phyloP scores from a whole-genome alignment of 768 basidiomycete species.

The Phylloporus sp. region DNA sequence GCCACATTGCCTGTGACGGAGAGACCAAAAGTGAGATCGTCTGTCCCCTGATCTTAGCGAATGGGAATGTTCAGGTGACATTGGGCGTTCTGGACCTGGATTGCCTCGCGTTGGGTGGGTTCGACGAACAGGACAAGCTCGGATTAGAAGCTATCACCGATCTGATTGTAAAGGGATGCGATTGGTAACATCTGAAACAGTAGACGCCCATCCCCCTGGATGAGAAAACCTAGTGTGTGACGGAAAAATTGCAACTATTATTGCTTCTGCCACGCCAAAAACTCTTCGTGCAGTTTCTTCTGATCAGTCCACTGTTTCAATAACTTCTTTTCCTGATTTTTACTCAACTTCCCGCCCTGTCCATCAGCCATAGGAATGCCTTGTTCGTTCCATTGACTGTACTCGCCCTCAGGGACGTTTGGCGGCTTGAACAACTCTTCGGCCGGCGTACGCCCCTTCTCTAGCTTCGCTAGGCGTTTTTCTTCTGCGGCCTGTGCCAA shows the following conservation, averaged over 20 bases:
- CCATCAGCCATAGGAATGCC: constrained; percentile 85
- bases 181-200: constrained; percentile 46
- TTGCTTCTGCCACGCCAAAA: constrained; percentile 45
- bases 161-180: constrained; percentile 56
- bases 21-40: constrained; percentile 91
- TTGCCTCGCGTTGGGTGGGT: constrained; percentile 65
- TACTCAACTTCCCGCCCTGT: constrained; percentile 80
- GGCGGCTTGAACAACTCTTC: constrained; percentile 82
- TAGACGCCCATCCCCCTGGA: neutral
- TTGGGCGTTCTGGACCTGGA: constrained; percentile 82
- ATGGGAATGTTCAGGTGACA: constrained; percentile 30
- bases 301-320: constrained; percentile 70
- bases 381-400: constrained; percentile 75
- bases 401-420: constrained; percentile 64
- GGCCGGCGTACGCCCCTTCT: constrained; percentile 75
- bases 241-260: constrained; percentile 9
- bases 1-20: constrained; percentile 93
- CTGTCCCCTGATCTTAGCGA: constrained; percentile 55
- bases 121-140: constrained; percentile 69
- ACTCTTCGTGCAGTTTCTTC: constrained; percentile 77
- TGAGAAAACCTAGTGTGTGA: neutral
- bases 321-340: constrained; percentile 72
- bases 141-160: constrained; percentile 72
- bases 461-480: constrained; percentile 73
- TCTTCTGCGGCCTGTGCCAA: constrained; percentile 57